Conservation (phyloP, 108 stramenopile genomes). For the Cyclostephanos invisitatus region DNA sequence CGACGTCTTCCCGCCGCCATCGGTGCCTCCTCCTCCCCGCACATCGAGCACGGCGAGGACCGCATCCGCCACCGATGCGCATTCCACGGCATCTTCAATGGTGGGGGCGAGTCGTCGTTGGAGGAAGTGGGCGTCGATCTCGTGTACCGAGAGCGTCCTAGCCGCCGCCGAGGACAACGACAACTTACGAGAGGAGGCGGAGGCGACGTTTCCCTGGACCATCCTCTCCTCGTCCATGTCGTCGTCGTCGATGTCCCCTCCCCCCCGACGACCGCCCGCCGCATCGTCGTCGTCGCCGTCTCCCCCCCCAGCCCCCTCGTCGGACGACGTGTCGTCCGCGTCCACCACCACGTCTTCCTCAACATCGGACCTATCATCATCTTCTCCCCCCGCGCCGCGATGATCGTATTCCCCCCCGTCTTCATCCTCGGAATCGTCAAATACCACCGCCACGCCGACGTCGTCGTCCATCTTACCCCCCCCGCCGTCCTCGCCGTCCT, state of each 20-base stretch:
- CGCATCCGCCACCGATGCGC: slow-evolving; percentile 80
- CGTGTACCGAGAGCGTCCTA: slow-evolving; percentile 86
- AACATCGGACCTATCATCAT: slow-evolving; percentile 69
- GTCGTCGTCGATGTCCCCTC: slow-evolving; percentile 51
- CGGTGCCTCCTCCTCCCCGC: slow-evolving; percentile 33
- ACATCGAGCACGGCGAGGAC: slow-evolving; percentile 79
- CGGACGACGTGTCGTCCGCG: slow-evolving; percentile 66
- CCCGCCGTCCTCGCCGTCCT: slow-evolving; percentile 48
- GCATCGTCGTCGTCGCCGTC: slow-evolving; percentile 62
- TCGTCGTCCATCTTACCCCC: slow-evolving; percentile 79
- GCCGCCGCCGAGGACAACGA: slow-evolving; percentile 26
- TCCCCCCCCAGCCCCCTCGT: slow-evolving; percentile 80
- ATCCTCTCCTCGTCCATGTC: slow-evolving; percentile 43
- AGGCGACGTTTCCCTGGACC: slow-evolving; percentile 17
- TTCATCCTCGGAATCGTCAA: slow-evolving; percentile 94
- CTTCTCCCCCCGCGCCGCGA: slow-evolving; percentile 48
- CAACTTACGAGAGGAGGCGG: slow-evolving; percentile 8
- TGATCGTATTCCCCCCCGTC: slow-evolving; percentile 40
- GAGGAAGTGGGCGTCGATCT: slow-evolving; percentile 96
- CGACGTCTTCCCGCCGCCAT: slow-evolving; percentile 27
- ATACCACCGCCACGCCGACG: slow-evolving; percentile 97
- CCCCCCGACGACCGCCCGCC: slow-evolving; percentile 36
- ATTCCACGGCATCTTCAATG: slow-evolving; percentile 89
- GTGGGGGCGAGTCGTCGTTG: slow-evolving; percentile 87
- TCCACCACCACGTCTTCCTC: slow-evolving; percentile 86